Evolutionary conservation across 306 rosid species (phyloP).

Genomic region (Mimosa bimucronata): DNA sequence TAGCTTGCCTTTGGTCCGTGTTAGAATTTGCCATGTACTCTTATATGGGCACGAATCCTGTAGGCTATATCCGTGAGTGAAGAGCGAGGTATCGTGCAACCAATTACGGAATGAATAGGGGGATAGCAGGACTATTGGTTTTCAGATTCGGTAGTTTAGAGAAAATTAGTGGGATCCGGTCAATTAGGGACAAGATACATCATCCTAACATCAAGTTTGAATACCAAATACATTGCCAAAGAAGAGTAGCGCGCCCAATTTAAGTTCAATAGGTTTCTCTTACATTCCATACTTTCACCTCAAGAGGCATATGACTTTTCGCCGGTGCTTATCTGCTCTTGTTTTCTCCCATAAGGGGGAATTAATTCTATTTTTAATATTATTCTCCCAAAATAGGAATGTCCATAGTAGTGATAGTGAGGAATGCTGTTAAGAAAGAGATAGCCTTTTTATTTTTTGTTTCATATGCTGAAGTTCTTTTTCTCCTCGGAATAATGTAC

Average conservation of each 20-base stretch:
- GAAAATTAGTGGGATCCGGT: conserved; percentile 21
- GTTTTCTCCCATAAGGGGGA: conserved; percentile 3
- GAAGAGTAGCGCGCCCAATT: neutral
- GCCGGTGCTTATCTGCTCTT: neutral
- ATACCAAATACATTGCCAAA: neutral
- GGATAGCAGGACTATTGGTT: neutral
- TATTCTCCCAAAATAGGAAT: conserved; percentile 14
- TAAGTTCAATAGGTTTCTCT: neutral
- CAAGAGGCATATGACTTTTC: conserved; percentile 17
- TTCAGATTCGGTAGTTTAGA: neutral
- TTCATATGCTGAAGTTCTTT: neutral
- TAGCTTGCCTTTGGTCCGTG: neutral
- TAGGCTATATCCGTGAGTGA: neutral
- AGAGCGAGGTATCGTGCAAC: neutral
- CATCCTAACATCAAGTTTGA: conserved; percentile 12
- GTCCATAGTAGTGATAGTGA: conserved; percentile 18
- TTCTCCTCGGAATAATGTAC: neutral
- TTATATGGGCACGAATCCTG: neutral
- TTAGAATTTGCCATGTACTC: neutral
- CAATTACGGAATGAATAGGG: neutral
- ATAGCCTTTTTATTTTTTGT: neutral
- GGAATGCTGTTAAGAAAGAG: conserved; percentile 18
- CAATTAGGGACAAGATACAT: conserved; percentile 25
- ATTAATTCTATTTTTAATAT: conserved; percentile 24
- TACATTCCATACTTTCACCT: conserved; percentile 17